These are phyloP conservation scores for Hemileccinum rubropunctum DNA, from an alignment of 768 basidiomycete species.

Conservation along the genomic window DNA sequence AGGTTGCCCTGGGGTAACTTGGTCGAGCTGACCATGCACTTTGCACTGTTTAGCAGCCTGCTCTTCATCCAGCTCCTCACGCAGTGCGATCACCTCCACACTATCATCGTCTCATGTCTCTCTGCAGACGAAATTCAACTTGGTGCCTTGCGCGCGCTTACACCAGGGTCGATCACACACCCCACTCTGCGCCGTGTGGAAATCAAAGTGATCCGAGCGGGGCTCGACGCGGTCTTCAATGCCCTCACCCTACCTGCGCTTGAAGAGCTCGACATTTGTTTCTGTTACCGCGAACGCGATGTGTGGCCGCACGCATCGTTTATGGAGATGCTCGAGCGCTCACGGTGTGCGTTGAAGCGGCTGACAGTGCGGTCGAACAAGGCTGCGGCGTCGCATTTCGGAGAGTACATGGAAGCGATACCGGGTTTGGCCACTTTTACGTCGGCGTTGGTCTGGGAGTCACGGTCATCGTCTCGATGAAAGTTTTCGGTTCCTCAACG, in stretches of 20 bases:
- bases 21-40: constrained; percentile 27
- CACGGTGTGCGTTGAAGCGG: constrained; percentile 22
- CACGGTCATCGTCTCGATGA: neutral
- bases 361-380: constrained; percentile 26
- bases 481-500: neutral
- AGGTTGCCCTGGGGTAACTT: constrained; percentile 27
- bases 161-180: constrained; percentile 17
- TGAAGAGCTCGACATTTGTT: constrained; percentile 32
- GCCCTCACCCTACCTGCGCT: constrained; percentile 25
- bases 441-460: neutral
- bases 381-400: constrained; percentile 17
- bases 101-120: constrained; percentile 23
- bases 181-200: constrained; percentile 22
- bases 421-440: constrained; percentile 22
- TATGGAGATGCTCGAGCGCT: constrained; percentile 22
- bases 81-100: constrained; percentile 20
- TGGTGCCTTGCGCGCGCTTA: constrained; percentile 2
- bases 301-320: constrained; percentile 29
- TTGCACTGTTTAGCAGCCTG: constrained; percentile 21
- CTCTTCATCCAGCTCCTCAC: constrained; percentile 23
- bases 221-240: constrained; percentile 19
- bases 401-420: constrained; percentile 20
- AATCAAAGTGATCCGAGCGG: constrained; percentile 28
- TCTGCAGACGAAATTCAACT: constrained; percentile 19
- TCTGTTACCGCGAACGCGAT: constrained; percentile 29